Percentiles rank a stretch among this genome's conserved stretches.
These are phyloP conservation scores for Anisogramma anomala DNA, from an alignment of 2,329 filamentous ascomycete species.

Conservation along the genomic window DNA sequence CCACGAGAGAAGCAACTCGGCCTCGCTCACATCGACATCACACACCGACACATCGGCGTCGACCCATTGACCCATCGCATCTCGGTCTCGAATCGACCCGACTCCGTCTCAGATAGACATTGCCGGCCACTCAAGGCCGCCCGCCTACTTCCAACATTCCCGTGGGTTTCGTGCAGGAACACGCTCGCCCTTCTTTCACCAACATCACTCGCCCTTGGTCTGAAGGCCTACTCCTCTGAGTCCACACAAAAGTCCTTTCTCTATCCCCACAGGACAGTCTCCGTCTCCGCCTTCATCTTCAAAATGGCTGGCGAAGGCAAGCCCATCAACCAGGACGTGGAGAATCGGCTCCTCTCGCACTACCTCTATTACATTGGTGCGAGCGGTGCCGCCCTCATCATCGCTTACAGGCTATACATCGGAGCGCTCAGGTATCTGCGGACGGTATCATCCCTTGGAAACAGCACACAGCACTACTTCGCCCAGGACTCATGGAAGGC, in stretches of 20 bases:
- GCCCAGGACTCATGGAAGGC: conserved; percentile 40
- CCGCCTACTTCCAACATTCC: conserved; percentile 5
- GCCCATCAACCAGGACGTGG: conserved; percentile 25
- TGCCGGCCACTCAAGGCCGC: conserved; percentile 1
- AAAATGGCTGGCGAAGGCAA: conserved; percentile 17
- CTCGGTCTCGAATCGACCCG: background rate
- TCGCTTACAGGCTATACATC: conserved; percentile 54
- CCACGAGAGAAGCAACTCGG: conserved; percentile 1
- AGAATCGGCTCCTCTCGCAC: conserved; percentile 45
- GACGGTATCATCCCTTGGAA: conserved; percentile 62
- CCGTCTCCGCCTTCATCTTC: conserved; percentile 1
- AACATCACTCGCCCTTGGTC: background rate
- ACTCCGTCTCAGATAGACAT: background rate
- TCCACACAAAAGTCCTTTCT: no score
- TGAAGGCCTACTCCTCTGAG: background rate
- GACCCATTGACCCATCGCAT: no score
- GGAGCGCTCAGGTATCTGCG: conserved; percentile 57
- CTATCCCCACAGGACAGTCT: background rate
- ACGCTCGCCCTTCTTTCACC: conserved; percentile 7
- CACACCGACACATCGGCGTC: no score
- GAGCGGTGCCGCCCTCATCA: conserved; percentile 48
- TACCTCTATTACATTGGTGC: conserved; percentile 55
- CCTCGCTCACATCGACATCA: conserved; percentile 1
- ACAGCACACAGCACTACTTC: conserved; percentile 73
- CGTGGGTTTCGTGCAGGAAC: conserved; percentile 12